A percentile compares a stretch with the other conserved stretches of the same genome.
phyloP scores from a whole-genome alignment of 768 basidiomycete species.

The Kwoniella bestiolae region DNA sequence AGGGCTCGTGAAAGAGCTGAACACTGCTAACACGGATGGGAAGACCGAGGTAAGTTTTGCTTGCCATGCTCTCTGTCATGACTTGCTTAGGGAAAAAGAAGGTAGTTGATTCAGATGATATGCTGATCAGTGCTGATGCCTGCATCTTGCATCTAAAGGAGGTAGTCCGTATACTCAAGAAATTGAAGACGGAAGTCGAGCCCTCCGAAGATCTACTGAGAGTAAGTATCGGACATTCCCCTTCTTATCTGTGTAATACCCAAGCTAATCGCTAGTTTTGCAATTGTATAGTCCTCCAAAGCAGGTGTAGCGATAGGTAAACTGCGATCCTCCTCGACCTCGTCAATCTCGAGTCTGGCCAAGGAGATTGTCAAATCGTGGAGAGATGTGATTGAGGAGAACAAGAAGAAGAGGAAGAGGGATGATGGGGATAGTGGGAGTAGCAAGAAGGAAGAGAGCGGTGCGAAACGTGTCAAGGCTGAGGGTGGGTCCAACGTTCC shows the following conservation, averaged over 20 bases:
- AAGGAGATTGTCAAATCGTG: constrained; percentile 54
- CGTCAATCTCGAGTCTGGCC: constrained; percentile 36
- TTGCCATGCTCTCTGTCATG: too few species aligned
- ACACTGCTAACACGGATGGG: constrained; percentile 35
- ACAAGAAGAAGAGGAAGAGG: constrained; percentile 53
- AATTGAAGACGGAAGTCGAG: constrained; percentile 41
- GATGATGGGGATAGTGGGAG: constrained; percentile 37
- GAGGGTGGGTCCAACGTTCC: constrained; percentile 37
- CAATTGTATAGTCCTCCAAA: constrained; percentile 45
- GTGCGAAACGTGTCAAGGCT: constrained; percentile 37
- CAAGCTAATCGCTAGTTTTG: not conserved
- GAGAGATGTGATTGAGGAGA: constrained; percentile 54
- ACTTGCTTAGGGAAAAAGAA: too few species aligned
- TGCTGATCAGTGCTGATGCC: too few species aligned
- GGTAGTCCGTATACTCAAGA: constrained; percentile 42
- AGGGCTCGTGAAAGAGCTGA: constrained; percentile 38
- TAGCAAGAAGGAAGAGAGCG: constrained; percentile 40
- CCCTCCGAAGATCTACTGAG: constrained; percentile 51
- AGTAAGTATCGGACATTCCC: constrained; percentile 34
- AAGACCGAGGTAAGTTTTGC: constrained; percentile 47
- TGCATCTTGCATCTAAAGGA: constrained; percentile 29
- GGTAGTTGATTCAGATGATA: too few species aligned
- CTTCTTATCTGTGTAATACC: not conserved
- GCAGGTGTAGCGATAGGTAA: constrained; percentile 54
- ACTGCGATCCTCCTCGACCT: constrained; percentile 40